phyloP scores from a whole-genome alignment of 495 filamentous ascomycete genomes.

The Bacidia rubella region DNA sequence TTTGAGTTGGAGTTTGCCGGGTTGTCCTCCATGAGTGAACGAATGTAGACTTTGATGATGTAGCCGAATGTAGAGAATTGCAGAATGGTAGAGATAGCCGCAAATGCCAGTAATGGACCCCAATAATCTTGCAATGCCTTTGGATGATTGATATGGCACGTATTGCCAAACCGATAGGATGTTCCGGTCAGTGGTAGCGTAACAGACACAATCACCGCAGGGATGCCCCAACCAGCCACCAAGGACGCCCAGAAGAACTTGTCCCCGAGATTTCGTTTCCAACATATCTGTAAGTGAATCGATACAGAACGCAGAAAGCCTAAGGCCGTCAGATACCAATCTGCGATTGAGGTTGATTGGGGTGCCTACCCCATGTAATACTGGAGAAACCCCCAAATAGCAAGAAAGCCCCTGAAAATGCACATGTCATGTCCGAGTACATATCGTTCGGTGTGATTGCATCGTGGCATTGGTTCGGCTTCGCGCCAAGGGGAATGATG shows the following conservation, averaged over 20 bases:
- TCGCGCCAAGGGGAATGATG: slow-evolving; percentile 72
- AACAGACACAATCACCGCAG: slow-evolving; percentile 53
- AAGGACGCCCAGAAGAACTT: slow-evolving; percentile 86
- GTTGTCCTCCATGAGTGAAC: slow-evolving; percentile 56
- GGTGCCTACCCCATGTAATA: slow-evolving; percentile 58
- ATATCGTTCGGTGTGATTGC: slow-evolving; percentile 89
- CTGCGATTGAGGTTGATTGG: not conserved
- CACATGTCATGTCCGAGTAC: slow-evolving; percentile 67
- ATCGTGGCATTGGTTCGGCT: slow-evolving; percentile 75
- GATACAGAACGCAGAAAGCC: slow-evolving; percentile 82
- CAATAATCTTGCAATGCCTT: slow-evolving; percentile 75
- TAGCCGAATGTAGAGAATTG: slow-evolving; percentile 79
- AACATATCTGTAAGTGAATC: slow-evolving; percentile 94
- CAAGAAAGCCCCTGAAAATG: slow-evolving; percentile 75
- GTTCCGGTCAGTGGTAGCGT: slow-evolving; percentile 79
- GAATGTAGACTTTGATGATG: slow-evolving; percentile 88
- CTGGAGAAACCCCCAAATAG: slow-evolving; percentile 72
- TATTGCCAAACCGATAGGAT: slow-evolving; percentile 80
- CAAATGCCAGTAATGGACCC: slow-evolving; percentile 73
- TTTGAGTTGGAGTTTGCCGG: slow-evolving; percentile 43
- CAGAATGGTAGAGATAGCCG: slow-evolving; percentile 63
- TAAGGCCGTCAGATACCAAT: slow-evolving; percentile 12
- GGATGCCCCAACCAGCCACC: slow-evolving; percentile 68
- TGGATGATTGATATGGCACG: slow-evolving; percentile 84
- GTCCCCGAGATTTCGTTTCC: slow-evolving; percentile 78